Base-by-base conservation (phyloP, 441 rosid genomes). In the Eutrema salsugineum region DNA sequence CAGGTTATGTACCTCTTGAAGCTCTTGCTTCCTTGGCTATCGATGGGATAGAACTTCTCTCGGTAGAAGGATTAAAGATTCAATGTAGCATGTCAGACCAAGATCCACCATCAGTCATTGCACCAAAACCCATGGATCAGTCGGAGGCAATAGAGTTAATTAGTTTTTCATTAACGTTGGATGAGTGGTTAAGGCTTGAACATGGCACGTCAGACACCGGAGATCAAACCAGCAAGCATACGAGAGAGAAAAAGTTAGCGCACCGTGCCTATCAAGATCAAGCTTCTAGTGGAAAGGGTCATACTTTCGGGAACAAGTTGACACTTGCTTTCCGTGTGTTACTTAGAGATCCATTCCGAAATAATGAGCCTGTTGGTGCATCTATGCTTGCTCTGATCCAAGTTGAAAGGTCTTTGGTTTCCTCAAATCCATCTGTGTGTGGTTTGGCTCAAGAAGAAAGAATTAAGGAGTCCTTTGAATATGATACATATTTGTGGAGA, bases 351-450 rank as follows among this genome's bases (percentile, higher is more conserved):
- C 93, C 91, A 60, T 78, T 73, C 17, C 83, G 80, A 72, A 78
- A 81, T 75, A 85, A 82, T 61, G 95, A 89, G 67, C 83, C 94
- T 36, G 90, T 89, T 54, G 95, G 93, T 51, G 81, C 84, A 33
- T 81, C 90, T 63, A 91, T 91, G 93, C 88, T 91, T 71, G 91
- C 86, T 50, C 59, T 89, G 48, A 59, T 91, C 55, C 89, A 86
- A 71, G 83, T 84, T 46, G 88, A 86, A 79, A 85, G 88, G 72
- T 51, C 71, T 32, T 16, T 65, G 64, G 76, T 61, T 53, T 61
- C 77, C 66, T 57, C 17, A 39, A 59, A 68, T 36, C 70, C 72
- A 63, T 58, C 53, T 66, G 9, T 28, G 14, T 56, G 65, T 62
- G 44, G 73, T 50, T 42, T 57, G 44, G 58, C 47, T 59, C 63